Percentiles rank a stretch among this genome's conserved stretches.
Conservation (phyloP, 176 grass and related monocot species). For the Ananas comosus region DNA sequence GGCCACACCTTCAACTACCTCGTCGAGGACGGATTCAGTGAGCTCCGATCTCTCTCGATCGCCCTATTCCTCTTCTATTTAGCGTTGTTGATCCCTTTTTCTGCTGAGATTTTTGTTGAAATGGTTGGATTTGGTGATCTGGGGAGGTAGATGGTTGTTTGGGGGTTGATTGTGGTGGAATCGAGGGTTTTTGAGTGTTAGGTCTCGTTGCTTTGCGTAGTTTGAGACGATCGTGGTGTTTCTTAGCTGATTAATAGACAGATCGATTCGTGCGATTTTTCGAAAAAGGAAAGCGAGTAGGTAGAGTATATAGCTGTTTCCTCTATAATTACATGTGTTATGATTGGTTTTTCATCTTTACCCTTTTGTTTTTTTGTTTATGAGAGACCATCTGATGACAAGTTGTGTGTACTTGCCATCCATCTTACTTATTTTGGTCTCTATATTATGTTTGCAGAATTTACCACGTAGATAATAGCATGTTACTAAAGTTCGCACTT, state of each 20-base stretch:
- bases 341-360: background rate
- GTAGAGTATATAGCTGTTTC: no score
- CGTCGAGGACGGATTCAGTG: slow-evolving; percentile 63
- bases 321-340: background rate
- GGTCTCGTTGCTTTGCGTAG: background rate
- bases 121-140: background rate
- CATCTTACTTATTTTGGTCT: background rate
- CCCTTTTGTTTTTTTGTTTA: background rate
- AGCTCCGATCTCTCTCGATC: no score
- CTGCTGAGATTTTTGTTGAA: background rate
- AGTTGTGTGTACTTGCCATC: background rate
- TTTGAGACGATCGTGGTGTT: background rate
- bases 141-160: background rate
- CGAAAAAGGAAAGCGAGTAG: background rate
- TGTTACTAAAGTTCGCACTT: no score
- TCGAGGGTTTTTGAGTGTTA: background rate
- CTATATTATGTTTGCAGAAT: background rate
- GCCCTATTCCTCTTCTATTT: background rate
- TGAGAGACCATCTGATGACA: background rate
- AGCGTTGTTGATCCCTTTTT: background rate
- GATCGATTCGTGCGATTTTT: background rate
- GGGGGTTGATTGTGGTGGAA: background rate
- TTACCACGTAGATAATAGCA: no score
- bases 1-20: slow-evolving; percentile 91
- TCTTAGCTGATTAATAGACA: background rate